Conservation (phyloP, 352 stramenopile species). For the Phytophthora vignae region DNA sequence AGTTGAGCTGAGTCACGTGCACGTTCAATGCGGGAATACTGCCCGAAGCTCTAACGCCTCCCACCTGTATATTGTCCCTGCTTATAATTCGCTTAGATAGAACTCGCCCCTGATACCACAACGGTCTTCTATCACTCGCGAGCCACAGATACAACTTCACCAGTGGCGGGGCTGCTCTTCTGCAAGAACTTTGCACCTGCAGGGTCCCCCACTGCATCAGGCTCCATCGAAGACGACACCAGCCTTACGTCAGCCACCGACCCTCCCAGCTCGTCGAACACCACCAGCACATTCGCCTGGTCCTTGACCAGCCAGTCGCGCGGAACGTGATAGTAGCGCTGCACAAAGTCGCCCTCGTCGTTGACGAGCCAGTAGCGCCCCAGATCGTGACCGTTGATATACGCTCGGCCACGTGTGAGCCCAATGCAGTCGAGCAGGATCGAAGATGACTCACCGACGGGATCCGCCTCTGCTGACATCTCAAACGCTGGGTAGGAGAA, state of each 20-base stretch:
- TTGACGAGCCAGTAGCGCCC: conserved; percentile 75
- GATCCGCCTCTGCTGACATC: background rate
- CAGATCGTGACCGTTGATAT: conserved; percentile 74
- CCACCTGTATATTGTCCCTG: background rate
- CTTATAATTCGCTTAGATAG: conserved; percentile 30
- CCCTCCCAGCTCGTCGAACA: conserved; percentile 75
- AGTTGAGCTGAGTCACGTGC: background rate
- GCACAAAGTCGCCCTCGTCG: conserved; percentile 58
- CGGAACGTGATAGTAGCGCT: conserved; percentile 76
- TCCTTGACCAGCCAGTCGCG: conserved; percentile 58
- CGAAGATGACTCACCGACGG: conserved; percentile 42
- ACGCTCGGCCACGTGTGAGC: conserved; percentile 65
- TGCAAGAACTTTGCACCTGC: background rate
- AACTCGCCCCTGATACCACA: no score
- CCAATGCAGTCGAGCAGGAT: conserved; percentile 67
- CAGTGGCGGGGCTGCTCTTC: conserved; percentile 1
- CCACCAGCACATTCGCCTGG: conserved; percentile 53
- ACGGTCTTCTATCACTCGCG: conserved; percentile 16
- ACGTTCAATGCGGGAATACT: background rate
- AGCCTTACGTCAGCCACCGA: conserved; percentile 52
- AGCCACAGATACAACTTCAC: conserved; percentile 11
- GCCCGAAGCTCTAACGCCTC: background rate
- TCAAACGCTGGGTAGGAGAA: conserved; percentile 40
- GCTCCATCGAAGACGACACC: conserved; percentile 62
- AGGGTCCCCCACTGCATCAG: conserved; percentile 21